These are phyloP conservation scores for Silybum marianum DNA, from an alignment of 129 eudicot species.

Conservation along the genomic window DNA sequence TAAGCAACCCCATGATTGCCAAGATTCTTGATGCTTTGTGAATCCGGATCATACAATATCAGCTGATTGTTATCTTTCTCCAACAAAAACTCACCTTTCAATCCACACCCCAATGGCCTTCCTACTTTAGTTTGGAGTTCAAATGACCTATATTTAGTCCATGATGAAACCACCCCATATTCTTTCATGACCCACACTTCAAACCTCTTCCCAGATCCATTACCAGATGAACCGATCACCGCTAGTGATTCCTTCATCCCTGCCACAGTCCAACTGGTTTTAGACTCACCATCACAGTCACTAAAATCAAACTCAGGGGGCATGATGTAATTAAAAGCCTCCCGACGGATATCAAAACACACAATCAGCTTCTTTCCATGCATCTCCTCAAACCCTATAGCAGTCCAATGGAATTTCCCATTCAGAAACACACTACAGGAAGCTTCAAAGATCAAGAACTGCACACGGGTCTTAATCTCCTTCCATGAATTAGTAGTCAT, in stretches of 20 bases:
- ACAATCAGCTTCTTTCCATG: constrained; percentile 31
- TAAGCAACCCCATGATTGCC: constrained; percentile 33
- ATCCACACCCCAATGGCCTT: constrained; percentile 36
- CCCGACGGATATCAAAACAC: constrained; percentile 23
- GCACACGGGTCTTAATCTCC: constrained; percentile 24
- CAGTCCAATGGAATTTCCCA: constrained; percentile 29
- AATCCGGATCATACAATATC: constrained; percentile 27
- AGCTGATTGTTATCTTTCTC: constrained; percentile 32
- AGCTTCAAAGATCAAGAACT: constrained; percentile 18
- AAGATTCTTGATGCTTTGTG: constrained; percentile 20
- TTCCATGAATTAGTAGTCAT: constrained; percentile 17
- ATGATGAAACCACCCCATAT: constrained; percentile 31
- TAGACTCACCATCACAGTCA: constrained; percentile 1
- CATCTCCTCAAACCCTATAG: constrained; percentile 31
- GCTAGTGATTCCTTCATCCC: constrained; percentile 15
- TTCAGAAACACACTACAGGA: constrained; percentile 22
- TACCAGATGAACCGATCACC: constrained; percentile 22
- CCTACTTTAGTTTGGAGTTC: constrained; percentile 19
- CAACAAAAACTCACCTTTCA: constrained; percentile 31
- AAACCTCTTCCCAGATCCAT: constrained; percentile 23
- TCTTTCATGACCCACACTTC: constrained; percentile 38
- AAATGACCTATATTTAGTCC: constrained; percentile 29
- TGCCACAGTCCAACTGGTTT: constrained; percentile 21
- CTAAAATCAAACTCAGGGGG: constrained; percentile 25
- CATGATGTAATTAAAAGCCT: constrained; percentile 32